Evolutionary conservation across 306 rosid species (phyloP), one percentile per base, ranked within the genome.

Genomic region (Vicia villosa): DNA sequence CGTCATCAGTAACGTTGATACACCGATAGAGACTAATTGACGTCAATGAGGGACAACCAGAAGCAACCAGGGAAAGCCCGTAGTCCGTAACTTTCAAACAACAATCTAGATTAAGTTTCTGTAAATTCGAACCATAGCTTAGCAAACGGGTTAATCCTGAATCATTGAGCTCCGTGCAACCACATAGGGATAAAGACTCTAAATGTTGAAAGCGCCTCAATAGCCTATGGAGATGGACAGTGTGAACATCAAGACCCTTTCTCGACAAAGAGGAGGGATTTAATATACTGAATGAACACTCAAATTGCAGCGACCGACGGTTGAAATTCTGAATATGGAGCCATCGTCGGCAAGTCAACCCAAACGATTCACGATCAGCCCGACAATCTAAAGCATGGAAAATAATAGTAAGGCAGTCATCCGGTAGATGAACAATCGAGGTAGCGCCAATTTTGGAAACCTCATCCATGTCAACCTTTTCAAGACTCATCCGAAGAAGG

Each of bases 281-380:
- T n/a, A 79, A 72, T 52, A 74, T 36, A 11, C 54, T 58, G 59
- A 80, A 63, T 47, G 89, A 88, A 62, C 87, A 85, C 47, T 66
- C 76, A 51, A 85, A 85, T 66, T 85, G 87, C 63, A 88, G 60
- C 47, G 87, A 78, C 11, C 37, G 82, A 0, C 80, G 78, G 63
- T 77, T 82, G 66, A 76, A 64, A 66, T 89, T 73, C 69, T 86
- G 91, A 66, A 89, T 41, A 37, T 69, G 46, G 49, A 86, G 84
- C 87, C 85, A 89, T 14, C 83, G 78, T 3, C 46, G 85, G 63
- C 91, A 86, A 46, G 89, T 86, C 76, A 86, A 61, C 54, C 91
- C 86, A 81, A 89, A 89, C 15, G 96, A 86, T 41, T 89, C 85
- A 5, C 84, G 75, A 63, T 86, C 96, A 12, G 60, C 37, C 43